Evolutionary conservation across 192 early-diverging fungal genomes (phyloP).

Genomic region (Obelidium mucronatum): DNA sequence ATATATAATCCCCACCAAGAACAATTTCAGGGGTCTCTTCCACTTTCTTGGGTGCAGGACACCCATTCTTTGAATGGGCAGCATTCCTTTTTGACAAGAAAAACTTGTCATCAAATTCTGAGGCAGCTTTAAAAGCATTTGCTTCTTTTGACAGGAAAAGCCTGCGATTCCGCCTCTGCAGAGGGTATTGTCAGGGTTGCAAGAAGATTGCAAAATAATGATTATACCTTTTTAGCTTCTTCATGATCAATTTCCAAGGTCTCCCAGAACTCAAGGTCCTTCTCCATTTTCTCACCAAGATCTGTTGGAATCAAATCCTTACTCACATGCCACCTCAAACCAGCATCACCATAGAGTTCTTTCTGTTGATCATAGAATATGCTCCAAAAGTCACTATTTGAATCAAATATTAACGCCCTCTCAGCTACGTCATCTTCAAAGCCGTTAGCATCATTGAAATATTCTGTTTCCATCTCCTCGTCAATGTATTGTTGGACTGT

Average conservation of each 20-base stretch:
- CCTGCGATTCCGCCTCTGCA: constrained; percentile 46
- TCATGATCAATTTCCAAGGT: background rate
- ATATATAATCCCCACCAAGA: constrained; percentile 10
- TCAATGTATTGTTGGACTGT: constrained; percentile 9
- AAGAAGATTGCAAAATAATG: background rate
- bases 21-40: background rate
- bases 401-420: constrained; percentile 44
- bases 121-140: constrained; percentile 24
- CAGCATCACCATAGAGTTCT: background rate
- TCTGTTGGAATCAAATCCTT: constrained; percentile 6
- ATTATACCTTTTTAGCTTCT: constrained; percentile 7
- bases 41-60: background rate
- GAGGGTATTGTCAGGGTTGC: too few species aligned
- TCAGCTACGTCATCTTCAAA: constrained; percentile 50
- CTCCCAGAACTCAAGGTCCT: background rate
- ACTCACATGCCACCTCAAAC: constrained; percentile 31
- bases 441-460: constrained; percentile 28
- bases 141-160: constrained; percentile 46
- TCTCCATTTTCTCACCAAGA: constrained; percentile 1
- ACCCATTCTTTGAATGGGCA: background rate
- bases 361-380: constrained; percentile 45
- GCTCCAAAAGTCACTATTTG: constrained; percentile 55
- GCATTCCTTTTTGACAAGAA: constrained; percentile 14
- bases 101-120: constrained; percentile 33
- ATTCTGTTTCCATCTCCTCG: constrained; percentile 9